Evolutionary conservation across 768 basidiomycete genomes (phyloP), one percentile per base, ranked within the genome.

Genomic region (Lepiota venenata): DNA sequence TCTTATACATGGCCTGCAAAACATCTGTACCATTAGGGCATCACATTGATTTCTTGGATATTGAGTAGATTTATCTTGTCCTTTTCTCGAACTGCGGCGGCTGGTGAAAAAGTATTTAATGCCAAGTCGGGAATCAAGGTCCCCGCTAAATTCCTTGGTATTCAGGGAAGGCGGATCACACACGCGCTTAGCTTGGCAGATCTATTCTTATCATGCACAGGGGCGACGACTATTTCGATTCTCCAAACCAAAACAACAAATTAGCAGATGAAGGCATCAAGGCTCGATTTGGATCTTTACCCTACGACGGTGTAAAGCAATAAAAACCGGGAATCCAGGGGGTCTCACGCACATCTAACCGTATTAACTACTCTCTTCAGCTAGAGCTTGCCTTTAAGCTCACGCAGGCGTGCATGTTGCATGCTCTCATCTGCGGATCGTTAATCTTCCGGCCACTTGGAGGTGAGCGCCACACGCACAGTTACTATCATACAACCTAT

Each of bases 401-500:
- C 66, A 35, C 64, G 58, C 22, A 75, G 59, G 21, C 56, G 63
- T 16, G 68, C 71, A 51, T 64, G 63, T 55, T 70, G 69, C 64
- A 75, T 61, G 47, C 68, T 69, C 57, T 73, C 69, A 42, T 75
- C 74, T 75, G 35, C 2, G 45, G 21, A 8, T 20, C 10, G 16
- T 51, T 20, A 58, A n/a, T 39, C 18, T 29, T 22, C 22, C 20
- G 4, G n/a, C 10, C 20, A 9, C 15, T 27, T 90, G 65, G 47
- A 93, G 89, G 61, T 87, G 76, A 21, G 32, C 47, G 15, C 21
- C 39, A 52, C 36, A 66, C 92, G 72, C 65, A 96, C 94, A 97
- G 60, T 93, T 97, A 42, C 68, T 70, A 40, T 88, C 78, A 62
- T 87, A 96, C 22, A 94, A 73, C n/a, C 76, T 76, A 61, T 93